Conservation (phyloP, 2,329 filamentous ascomycete genomes). For the Pseudogymnoascus sp. region DNA sequence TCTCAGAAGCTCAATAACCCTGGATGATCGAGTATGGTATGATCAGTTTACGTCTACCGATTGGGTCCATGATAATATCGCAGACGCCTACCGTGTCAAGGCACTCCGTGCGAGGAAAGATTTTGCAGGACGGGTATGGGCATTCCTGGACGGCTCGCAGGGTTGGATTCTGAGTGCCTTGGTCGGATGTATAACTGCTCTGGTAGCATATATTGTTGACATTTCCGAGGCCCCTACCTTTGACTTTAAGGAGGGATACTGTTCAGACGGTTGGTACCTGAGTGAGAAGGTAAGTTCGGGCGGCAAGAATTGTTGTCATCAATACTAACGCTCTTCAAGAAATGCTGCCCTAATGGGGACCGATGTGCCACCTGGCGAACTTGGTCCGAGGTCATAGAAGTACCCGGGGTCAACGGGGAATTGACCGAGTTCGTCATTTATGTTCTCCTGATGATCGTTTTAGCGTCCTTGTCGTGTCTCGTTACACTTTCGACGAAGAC, state of each 20-base stretch:
- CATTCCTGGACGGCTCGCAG: slow-evolving; percentile 78
- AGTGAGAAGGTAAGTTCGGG: slow-evolving; percentile 53
- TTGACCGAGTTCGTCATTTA: slow-evolving; percentile 73
- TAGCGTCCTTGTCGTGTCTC: slow-evolving; percentile 67
- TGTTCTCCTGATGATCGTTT: slow-evolving; percentile 59
- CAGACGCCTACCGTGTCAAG: slow-evolving; percentile 84
- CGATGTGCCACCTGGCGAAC: slow-evolving; percentile 53
- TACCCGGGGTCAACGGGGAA: slow-evolving; percentile 31
- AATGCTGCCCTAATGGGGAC: slow-evolving; percentile 50
- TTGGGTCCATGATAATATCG: slow-evolving; percentile 96
- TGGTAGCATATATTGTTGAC: slow-evolving; percentile 82
- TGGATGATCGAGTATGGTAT: slow-evolving; percentile 92
- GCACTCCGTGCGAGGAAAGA: slow-evolving; percentile 74
- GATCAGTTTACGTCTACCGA: slow-evolving; percentile 97
- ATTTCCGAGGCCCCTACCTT: slow-evolving; percentile 79
- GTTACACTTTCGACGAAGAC: slow-evolving; percentile 89
- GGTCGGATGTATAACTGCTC: slow-evolving; percentile 77
- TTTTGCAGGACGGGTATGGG: slow-evolving; percentile 68
- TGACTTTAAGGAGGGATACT: slow-evolving; percentile 88
- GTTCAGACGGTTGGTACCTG: slow-evolving; percentile 60
- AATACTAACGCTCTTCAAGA: slow-evolving; percentile 19
- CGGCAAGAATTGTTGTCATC: neutral
- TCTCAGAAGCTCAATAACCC: slow-evolving; percentile 57
- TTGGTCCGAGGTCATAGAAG: slow-evolving; percentile 44
- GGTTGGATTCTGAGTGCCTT: slow-evolving; percentile 91